Evolutionary conservation across 2,329 filamentous ascomycete genomes (phyloP).

Genomic region (Botryotinia convoluta): DNA sequence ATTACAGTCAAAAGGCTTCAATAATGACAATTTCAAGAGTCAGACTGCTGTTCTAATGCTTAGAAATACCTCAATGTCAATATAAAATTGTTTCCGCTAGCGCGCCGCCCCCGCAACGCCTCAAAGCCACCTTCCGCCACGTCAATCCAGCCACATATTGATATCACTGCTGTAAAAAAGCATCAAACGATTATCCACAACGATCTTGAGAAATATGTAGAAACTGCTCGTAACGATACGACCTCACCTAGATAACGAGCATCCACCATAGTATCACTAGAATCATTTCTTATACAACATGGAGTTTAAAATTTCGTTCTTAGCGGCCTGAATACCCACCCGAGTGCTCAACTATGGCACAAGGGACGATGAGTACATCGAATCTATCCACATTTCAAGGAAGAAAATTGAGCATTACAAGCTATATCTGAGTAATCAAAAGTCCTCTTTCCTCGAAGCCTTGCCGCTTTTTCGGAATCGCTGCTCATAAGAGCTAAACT

Average conservation of each 20-base stretch:
- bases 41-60: not conserved
- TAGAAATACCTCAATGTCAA: not conserved
- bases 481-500: not conserved
- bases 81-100: not conserved
- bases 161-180: not conserved
- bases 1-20: not conserved
- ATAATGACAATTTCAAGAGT: not conserved
- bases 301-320: too few relatives aligned
- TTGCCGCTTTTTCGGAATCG: not conserved
- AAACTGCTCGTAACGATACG: not conserved
- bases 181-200: not conserved
- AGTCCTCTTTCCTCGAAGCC: not conserved
- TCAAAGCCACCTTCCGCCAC: not conserved
- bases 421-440: not conserved
- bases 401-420: not conserved
- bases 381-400: not conserved
- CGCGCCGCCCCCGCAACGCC: slow-evolving; percentile 3
- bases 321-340: not conserved
- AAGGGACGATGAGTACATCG: not conserved
- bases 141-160: not conserved
- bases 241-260: not conserved
- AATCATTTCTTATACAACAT: not conserved
- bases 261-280: not conserved
- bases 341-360: not conserved
- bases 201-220: not conserved